Evolutionary conservation across 768 basidiomycete genomes (phyloP).

Genomic region (Suillus paluster): DNA sequence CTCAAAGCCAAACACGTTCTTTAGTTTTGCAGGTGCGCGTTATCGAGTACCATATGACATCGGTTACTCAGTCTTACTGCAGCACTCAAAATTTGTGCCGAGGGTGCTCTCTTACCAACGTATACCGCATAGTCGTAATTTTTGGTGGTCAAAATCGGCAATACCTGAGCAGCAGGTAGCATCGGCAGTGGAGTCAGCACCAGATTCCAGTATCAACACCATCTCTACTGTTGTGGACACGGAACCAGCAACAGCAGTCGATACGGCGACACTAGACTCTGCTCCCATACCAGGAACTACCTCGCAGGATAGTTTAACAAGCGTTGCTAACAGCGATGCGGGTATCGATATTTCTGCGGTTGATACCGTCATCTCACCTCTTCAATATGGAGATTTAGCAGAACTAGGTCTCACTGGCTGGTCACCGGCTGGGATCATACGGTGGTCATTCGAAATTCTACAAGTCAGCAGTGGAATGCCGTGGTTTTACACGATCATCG

Average conservation of each 20-base stretch:
- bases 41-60: neutral
- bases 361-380: conserved; percentile 43
- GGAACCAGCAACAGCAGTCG: neutral
- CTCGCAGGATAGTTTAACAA: neutral
- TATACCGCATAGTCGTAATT: conserved; percentile 27
- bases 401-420: conserved; percentile 66
- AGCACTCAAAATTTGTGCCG: conserved; percentile 13
- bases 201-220: neutral
- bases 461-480: conserved; percentile 73
- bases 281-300: neutral
- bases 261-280: neutral
- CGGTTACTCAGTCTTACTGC: conserved; percentile 8
- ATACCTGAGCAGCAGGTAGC: neutral
- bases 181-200: conserved; percentile 12
- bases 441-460: conserved; percentile 67
- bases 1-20: conserved; percentile 16
- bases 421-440: conserved; percentile 66
- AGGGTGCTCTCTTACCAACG: conserved; percentile 16
- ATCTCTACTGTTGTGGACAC: neutral
- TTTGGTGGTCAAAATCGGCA: conserved; percentile 37
- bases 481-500: conserved; percentile 85
- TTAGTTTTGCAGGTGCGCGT: conserved; percentile 24
- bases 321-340: neutral
- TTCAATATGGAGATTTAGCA: conserved; percentile 76
- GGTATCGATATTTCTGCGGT: conserved; percentile 25